Evolutionary conservation across 2,329 filamentous ascomycete genomes (phyloP).

Genomic region (Penicillium sp.): DNA sequence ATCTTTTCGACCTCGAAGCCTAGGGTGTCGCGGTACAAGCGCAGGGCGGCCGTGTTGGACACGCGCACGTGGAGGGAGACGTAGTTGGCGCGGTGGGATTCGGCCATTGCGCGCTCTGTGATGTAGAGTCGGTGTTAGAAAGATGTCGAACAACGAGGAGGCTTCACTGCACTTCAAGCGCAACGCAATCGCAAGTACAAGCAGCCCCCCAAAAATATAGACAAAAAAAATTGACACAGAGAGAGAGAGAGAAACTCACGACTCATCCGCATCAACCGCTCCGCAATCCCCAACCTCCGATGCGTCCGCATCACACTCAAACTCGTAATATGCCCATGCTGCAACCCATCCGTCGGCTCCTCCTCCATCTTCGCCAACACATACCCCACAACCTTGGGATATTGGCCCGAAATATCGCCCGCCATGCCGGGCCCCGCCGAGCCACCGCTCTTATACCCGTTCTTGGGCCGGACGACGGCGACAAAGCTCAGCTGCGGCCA

Average conservation of each 20-base stretch:
- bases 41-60: conserved; percentile 86
- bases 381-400: conserved; percentile 97
- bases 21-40: conserved; percentile 89
- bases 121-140: background rate
- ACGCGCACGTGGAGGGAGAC: conserved; percentile 95
- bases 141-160: no score
- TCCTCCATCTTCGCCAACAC: conserved; percentile 99
- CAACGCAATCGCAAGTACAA: background rate
- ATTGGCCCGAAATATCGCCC: conserved; percentile 51
- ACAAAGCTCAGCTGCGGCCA: conserved; percentile 98
- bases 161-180: no score
- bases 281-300: conserved; percentile 83
- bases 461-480: conserved; percentile 83
- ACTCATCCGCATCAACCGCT: conserved; percentile 96
- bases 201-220: background rate
- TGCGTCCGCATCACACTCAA: conserved; percentile 97
- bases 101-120: conserved; percentile 90
- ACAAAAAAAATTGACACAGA: conserved; percentile 4
- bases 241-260: conserved; percentile 58
- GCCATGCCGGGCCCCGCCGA: conserved; percentile 21
- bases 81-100: conserved; percentile 87
- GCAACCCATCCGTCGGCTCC: conserved; percentile 85
- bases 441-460: conserved; percentile 71
- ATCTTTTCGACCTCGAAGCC: conserved; percentile 81
- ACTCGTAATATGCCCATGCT: conserved; percentile 94